Percentiles rank a stretch among this genome's conserved stretches.
Conservation (phyloP, 1,284 basidiomycete genomes). For the Meira miltonrushii region DNA sequence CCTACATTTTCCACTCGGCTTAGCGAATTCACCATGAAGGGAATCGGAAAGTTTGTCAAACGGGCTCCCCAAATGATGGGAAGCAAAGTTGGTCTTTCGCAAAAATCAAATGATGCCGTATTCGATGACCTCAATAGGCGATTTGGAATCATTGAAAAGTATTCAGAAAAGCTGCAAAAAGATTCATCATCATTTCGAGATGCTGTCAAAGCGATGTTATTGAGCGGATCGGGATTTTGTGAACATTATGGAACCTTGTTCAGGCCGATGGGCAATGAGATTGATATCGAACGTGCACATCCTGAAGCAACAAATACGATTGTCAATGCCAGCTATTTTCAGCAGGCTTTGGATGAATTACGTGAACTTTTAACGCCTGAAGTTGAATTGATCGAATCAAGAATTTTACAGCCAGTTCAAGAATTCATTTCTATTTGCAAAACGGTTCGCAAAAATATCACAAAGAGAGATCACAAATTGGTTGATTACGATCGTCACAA, state of each 20-base stretch:
- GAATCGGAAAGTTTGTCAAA: constrained; percentile 1
- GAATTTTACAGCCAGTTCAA: constrained; percentile 78
- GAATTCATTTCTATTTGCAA: constrained; percentile 84
- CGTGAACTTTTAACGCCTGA: constrained; percentile 75
- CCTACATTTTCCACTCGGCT: no score
- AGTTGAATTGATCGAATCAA: constrained; percentile 85
- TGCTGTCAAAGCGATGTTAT: constrained; percentile 66
- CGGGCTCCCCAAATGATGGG: constrained; percentile 48
- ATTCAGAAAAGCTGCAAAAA: constrained; percentile 83
- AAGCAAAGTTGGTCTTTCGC: constrained; percentile 44
- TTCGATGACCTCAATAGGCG: constrained; percentile 53
- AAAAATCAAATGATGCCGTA: constrained; percentile 45
- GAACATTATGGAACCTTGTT: constrained; percentile 67
- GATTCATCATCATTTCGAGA: constrained; percentile 84
- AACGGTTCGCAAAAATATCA: constrained; percentile 83
- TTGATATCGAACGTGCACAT: constrained; percentile 71
- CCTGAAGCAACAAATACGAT: constrained; percentile 75
- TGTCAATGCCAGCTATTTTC: constrained; percentile 68
- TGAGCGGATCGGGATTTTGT: constrained; percentile 70
- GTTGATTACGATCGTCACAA: constrained; percentile 94
- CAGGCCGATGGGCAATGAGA: constrained; percentile 60
- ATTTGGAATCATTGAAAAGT: constrained; percentile 71
- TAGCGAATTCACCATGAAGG: constrained; percentile 1
- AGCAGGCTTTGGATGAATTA: constrained; percentile 75
- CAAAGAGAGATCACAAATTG: constrained; percentile 94